A percentile compares a stretch with the other conserved stretches of the same genome.
These are phyloP conservation scores for Candida multigemmis DNA, from an alignment of 805 yeast species.

Conservation along the genomic window DNA sequence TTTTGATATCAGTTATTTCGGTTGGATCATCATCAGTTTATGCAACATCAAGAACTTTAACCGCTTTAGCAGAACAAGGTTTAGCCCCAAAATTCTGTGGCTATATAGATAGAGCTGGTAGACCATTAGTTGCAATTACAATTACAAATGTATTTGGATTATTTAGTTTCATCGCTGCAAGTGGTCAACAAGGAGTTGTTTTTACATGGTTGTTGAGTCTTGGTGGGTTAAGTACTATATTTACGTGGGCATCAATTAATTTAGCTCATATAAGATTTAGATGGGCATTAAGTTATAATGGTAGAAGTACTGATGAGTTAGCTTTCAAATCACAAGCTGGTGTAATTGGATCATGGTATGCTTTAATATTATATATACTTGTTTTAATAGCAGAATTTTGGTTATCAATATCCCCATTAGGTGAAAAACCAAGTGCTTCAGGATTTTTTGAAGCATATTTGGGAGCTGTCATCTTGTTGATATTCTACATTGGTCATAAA, in stretches of 20 bases:
- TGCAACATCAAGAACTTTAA: conserved; percentile 61
- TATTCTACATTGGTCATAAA: conserved; percentile 31
- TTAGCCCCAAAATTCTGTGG: conserved; percentile 53
- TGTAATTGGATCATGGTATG: conserved; percentile 24
- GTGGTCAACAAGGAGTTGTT: conserved; percentile 28
- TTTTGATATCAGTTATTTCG: conserved; percentile 58
- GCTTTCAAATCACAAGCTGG: conserved; percentile 29
- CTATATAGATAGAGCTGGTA: conserved; percentile 68
- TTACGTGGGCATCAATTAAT: conserved; percentile 33
- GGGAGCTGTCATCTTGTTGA: conserved; percentile 26
- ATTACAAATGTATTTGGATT: conserved; percentile 48
- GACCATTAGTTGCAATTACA: conserved; percentile 64
- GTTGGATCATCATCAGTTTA: conserved; percentile 69
- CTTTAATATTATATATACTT: conserved; percentile 20
- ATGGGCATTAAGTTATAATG: conserved; percentile 23
- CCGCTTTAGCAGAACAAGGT: conserved; percentile 58
- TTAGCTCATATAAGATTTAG: conserved; percentile 31
- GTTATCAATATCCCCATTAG: conserved; percentile 31
- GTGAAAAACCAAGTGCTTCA: conserved; percentile 24
- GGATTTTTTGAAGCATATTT: conserved; percentile 27
- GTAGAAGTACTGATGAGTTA: conserved; percentile 26
- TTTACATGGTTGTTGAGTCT: conserved; percentile 33
- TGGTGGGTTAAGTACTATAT: conserved; percentile 31
- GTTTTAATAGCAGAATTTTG: conserved; percentile 34
- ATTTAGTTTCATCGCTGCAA: conserved; percentile 44